Conservation (phyloP, 2,329 filamentous ascomycete genomes). For the Orbilia oligospora region DNA sequence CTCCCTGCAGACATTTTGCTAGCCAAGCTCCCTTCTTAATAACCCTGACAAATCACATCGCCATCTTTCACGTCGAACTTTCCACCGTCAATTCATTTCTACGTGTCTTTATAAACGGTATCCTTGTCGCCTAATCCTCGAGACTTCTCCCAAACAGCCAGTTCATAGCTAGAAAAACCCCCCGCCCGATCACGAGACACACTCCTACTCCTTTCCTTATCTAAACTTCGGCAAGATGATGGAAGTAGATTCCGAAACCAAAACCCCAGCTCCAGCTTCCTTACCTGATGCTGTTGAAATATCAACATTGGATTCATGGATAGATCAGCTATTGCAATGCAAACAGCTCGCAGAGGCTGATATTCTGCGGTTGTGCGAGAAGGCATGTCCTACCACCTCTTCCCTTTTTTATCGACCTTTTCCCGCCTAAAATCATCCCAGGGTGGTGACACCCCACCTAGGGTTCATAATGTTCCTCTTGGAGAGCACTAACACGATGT, state of each 20-base stretch:
- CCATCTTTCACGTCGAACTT: constrained; percentile 34
- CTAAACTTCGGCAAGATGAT: constrained; percentile 70
- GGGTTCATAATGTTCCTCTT: constrained; percentile 26
- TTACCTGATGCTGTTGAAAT: constrained; percentile 85
- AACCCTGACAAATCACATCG: constrained; percentile 41
- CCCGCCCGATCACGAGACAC: constrained; percentile 59
- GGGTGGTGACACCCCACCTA: neutral
- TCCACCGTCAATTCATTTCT: constrained; percentile 31
- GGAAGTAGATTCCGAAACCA: constrained; percentile 87
- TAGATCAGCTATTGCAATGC: constrained; percentile 97
- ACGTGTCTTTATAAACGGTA: constrained; percentile 19
- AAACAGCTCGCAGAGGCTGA: constrained; percentile 96
- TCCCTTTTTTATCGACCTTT: constrained; percentile 5
- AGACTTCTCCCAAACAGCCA: constrained; percentile 10
- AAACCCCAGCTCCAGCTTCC: constrained; percentile 82
- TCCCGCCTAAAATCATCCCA: neutral
- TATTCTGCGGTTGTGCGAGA: constrained; percentile 96
- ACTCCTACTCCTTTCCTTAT: constrained; percentile 44
- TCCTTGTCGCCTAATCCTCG: constrained; percentile 19
- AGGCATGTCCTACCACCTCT: constrained; percentile 74
- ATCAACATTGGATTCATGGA: constrained; percentile 97
- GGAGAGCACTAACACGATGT: constrained; percentile 39
- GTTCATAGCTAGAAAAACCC: constrained; percentile 26
- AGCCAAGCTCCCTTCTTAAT: constrained; percentile 45
- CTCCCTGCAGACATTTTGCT: constrained; percentile 18